Base-by-base conservation (phyloP, 192 early-diverging fungal genomes). In the Anaeromyces robustus region DNA sequence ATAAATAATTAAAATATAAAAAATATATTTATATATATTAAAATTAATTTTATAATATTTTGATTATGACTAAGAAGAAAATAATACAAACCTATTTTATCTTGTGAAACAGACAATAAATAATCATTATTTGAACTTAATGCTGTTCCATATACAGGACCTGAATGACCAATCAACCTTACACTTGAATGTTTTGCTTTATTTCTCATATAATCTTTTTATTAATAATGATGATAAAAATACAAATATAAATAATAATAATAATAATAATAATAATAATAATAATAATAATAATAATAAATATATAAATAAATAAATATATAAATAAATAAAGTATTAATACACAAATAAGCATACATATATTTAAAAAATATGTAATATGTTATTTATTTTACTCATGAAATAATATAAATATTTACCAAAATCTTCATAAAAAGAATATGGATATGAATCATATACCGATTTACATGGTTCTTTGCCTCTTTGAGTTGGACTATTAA, bases 101-200 rank as follows among this genome's bases (percentile, higher is more conserved):
- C 98, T 83, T 95, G 95, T 7, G 96, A 96, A 79, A 91, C 91
- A 26, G 95, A 94, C 22, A 99, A 80, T 30, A 97, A 84, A 82
- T 94, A 96, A 32, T 90, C 89, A 29, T 90, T 92, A 79, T 98
- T 96, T 17, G 87, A 90, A 85, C 94, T 97, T 78, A 97, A 94
- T 80, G 93, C 92, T 18, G 93, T 80, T 0, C 92, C 97, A 86
- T 93, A 97, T 1, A 99, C 94, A 0, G 97, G 92, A 3, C 96
- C 96, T 26, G 95, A 90, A 83, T 99, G 97, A 29, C 97, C 98
- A 29, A 96, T 86, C 31, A 98, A 89, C 37, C 88, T 89, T 68
- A 68, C n/a, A 68, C 78, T 88, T 91, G 30, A 84, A 88, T 32
- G 89, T 88, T 26, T 86, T 86, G 1, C 89, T 87, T 29, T 86